Evolutionary conservation across 139 green algal genomes (phyloP).

Genomic region (Picochlorum sp.): DNA sequence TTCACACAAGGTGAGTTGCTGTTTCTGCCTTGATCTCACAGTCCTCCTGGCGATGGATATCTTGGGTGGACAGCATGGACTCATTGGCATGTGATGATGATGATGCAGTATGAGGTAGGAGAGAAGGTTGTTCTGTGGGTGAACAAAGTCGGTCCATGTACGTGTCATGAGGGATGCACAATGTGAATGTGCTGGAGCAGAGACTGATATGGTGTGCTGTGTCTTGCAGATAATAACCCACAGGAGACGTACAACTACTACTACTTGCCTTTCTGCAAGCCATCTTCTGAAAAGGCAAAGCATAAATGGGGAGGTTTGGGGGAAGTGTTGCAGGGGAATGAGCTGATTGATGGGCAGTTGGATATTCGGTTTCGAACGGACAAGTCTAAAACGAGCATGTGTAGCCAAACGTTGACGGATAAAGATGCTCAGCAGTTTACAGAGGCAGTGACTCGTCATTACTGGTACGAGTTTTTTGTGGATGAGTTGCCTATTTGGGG

Average conservation of each 20-base stretch:
- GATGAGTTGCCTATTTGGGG: conserved; percentile 93
- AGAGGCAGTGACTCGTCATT: conserved; percentile 66
- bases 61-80: not conserved
- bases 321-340: conserved; percentile 92
- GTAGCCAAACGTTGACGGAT: conserved; percentile 50
- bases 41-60: not conserved
- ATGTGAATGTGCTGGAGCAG: conserved; percentile 9
- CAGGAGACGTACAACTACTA: conserved; percentile 99
- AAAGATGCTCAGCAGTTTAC: conserved; percentile 51
- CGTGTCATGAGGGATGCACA: not conserved
- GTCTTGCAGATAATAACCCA: conserved; percentile 82
- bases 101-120: conserved; percentile 61
- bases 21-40: not conserved
- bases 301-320: conserved; percentile 91
- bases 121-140: conserved; percentile 75
- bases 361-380: conserved; percentile 74
- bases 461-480: conserved; percentile 91
- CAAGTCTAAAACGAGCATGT: conserved; percentile 68
- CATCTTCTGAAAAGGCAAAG: conserved; percentile 37
- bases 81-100: not conserved
- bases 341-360: conserved; percentile 88
- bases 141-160: conserved; percentile 79
- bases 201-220: not conserved
- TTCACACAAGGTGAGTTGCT: not conserved
- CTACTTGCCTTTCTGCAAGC: conserved; percentile 86